Base-by-base conservation (phyloP, 1,284 basidiomycete genomes). In the Ustilago xerochloae region DNA sequence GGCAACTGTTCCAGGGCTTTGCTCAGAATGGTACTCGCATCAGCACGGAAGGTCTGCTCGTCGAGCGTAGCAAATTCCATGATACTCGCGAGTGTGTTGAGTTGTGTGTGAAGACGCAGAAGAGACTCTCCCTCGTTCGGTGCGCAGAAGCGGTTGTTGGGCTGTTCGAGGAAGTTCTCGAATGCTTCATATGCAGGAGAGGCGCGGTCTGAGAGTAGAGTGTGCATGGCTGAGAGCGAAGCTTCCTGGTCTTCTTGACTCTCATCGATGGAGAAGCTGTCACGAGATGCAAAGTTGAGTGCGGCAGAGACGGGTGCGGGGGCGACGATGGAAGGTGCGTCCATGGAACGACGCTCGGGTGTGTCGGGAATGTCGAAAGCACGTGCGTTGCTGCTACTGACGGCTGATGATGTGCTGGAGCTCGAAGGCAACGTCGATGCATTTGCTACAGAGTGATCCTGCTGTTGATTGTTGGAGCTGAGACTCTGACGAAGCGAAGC, bases 101-200 rank as follows among this genome's bases (percentile, higher is more conserved):
- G 74, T 46, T 80, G 79, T 3, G 80, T 80, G 43, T 80, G 75
- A 8, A 81, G 71, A 12, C 78, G 70, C 13, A 81, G 77, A 10
- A 81, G 59, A n/a, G 75, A 62, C 47, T 81, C 78, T 22, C 78
- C 80, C 54, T 81, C 77, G 36, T 75, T 70, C 10, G 61, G 63
- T 15, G 54, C 61, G 38, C 63, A 66, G 29, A 50, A 64, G 30
- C 57, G 67, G 26, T 67, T 64, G 36, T 26, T n/a, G 16, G 73
- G 53, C 9, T 64, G 32, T 18, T 80, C 74, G 30, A 81, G 65
- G 36, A 76, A 81, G 28, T 41, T 53, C 41, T 81, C 79, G 46
- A 81, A 81, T 2, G 78, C 77, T 18, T 81, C 78, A 48, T 77
- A 75, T 12, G 67, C 52, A 8, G 58, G 30, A 5, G 68, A 51